These are phyloP conservation scores for Ailanthus altissimus DNA, from an alignment of 345 rosid species.

Conservation along the genomic window DNA sequence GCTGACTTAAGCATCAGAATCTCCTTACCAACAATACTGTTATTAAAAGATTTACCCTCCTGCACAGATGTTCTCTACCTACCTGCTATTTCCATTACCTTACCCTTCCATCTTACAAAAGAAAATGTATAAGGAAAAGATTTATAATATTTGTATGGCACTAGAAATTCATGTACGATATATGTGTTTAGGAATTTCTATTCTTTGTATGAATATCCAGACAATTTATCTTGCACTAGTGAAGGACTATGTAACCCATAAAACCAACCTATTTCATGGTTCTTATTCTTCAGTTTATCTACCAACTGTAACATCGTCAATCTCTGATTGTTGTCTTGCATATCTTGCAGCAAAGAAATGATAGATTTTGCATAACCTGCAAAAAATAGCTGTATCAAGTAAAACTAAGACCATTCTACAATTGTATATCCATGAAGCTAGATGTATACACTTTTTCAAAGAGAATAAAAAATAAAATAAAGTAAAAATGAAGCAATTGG, in stretches of 20 bases:
- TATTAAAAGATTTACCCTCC: too few species aligned
- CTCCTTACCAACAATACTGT: neutral
- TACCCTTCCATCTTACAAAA: neutral
- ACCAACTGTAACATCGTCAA: constrained; percentile 84
- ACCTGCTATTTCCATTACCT: neutral
- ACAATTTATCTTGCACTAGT: constrained; percentile 2
- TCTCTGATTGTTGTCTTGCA: constrained; percentile 71
- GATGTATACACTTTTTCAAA: neutral
- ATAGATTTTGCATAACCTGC: constrained; percentile 66
- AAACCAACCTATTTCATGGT: constrained; percentile 70
- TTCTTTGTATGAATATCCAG: neutral
- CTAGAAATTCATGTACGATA: neutral
- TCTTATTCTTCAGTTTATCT: constrained; percentile 78
- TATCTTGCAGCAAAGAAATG: constrained; percentile 73
- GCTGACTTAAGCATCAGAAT: neutral
- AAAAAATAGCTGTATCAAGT: constrained; percentile 18
- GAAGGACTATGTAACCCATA: constrained; percentile 16
- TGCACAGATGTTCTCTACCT: too few species aligned
- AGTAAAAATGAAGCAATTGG: neutral
- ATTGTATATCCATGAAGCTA: neutral
- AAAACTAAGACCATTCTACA: neutral
- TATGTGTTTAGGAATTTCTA: neutral
- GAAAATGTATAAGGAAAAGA: neutral
- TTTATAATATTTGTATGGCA: neutral
- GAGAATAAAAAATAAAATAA: constrained; percentile 1